A percentile compares a stretch with the other conserved stretches of the same genome.
phyloP scores from a whole-genome alignment of 768 basidiomycete species.

The Kwoniella heveanensis region DNA sequence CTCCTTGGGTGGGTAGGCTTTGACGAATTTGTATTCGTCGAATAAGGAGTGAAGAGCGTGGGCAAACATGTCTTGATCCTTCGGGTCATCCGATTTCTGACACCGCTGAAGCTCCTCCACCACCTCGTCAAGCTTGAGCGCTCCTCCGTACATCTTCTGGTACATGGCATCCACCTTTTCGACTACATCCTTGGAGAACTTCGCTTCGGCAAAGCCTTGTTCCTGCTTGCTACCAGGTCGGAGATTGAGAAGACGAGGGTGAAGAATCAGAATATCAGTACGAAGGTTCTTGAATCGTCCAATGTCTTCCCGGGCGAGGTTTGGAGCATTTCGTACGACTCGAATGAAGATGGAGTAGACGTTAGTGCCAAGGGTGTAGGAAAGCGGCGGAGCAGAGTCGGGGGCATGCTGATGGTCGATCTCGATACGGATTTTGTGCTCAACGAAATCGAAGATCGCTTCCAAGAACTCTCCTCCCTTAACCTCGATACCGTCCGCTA shows the following conservation, averaged over 20 bases:
- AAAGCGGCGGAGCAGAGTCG: conserved; percentile 62
- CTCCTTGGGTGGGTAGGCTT: conserved; percentile 89
- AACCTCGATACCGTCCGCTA: conserved; percentile 78
- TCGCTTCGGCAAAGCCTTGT: conserved; percentile 86
- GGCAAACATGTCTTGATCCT: conserved; percentile 96
- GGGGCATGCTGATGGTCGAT: conserved; percentile 64
- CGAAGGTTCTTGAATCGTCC: conserved; percentile 88
- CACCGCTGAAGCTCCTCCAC: conserved; percentile 81
- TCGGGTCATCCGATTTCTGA: conserved; percentile 76
- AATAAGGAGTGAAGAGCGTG: conserved; percentile 99
- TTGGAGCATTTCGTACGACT: conserved; percentile 76
- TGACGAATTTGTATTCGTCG: conserved; percentile 99
- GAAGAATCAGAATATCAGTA: conserved; percentile 87
- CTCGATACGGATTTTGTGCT: conserved; percentile 91
- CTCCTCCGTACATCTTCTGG: conserved; percentile 97
- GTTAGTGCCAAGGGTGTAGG: conserved; percentile 60
- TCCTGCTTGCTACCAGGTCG: conserved; percentile 78
- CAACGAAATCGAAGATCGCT: conserved; percentile 82
- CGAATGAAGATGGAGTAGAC: conserved; percentile 79
- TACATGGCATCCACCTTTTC: conserved; percentile 92
- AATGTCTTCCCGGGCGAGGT: conserved; percentile 76
- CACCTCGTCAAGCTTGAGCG: conserved; percentile 91
- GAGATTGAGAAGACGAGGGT: conserved; percentile 94
- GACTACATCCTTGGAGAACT: conserved; percentile 84
- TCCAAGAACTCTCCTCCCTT: conserved; percentile 85